A percentile compares a stretch with the other conserved stretches of the same genome.
phyloP scores from a whole-genome alignment of 2,329 filamentous ascomycete species.

The Fusarium ambrosium region DNA sequence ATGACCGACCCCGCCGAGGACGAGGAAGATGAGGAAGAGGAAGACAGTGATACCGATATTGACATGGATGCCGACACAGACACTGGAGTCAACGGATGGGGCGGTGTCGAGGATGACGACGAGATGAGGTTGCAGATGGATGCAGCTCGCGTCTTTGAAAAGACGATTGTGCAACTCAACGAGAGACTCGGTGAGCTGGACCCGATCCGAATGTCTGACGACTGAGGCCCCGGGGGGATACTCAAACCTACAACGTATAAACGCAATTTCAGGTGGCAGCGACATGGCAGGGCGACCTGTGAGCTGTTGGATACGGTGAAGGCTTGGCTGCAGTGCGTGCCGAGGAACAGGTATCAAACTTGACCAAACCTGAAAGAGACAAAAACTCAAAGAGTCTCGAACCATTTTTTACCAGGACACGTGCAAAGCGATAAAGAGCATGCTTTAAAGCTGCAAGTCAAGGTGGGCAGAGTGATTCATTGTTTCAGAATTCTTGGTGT shows the following conservation, averaged over 20 bases:
- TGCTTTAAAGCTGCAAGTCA: not conserved
- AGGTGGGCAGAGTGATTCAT: not conserved
- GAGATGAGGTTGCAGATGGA: constrained; percentile 74
- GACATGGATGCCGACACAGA: constrained; percentile 47
- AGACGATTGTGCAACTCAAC: constrained; percentile 81
- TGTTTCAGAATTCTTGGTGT: constrained; percentile 1
- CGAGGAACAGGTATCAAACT: constrained; percentile 1
- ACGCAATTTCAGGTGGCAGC: not conserved
- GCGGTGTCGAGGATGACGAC: constrained; percentile 58
- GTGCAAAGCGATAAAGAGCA: not conserved
- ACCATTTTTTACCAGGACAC: not conserved
- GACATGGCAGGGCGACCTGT: not conserved
- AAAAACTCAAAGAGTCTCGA: not conserved
- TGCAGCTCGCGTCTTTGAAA: constrained; percentile 82
- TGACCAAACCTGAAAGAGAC: not conserved
- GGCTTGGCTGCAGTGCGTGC: constrained; percentile 15
- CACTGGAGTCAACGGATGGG: constrained; percentile 42
- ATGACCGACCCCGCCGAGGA: constrained; percentile 64
- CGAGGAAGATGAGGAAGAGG: constrained; percentile 51
- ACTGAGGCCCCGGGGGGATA: constrained; percentile 15
- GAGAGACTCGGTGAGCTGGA: constrained; percentile 66
- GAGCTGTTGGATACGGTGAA: constrained; percentile 15
- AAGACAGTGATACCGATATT: not conserved
- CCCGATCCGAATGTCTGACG: constrained; percentile 38
- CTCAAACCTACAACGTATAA: not conserved